phyloP scores from a whole-genome alignment of 371 early-diverging fungal genomes.

The Funneliformis caledonium region DNA sequence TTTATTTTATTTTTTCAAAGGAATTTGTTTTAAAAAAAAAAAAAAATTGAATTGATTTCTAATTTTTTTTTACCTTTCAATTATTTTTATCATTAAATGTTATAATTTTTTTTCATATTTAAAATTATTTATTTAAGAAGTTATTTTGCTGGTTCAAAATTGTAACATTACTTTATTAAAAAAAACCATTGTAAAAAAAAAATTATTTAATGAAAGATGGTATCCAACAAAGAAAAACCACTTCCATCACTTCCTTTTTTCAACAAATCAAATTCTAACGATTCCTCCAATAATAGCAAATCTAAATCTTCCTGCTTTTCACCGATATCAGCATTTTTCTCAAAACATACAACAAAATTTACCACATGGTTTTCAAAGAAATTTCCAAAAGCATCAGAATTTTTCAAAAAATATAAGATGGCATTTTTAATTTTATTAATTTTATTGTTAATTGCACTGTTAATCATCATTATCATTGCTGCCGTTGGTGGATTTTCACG shows the following conservation, averaged over 20 bases:
- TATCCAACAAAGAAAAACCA: neutral
- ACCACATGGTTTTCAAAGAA: neutral
- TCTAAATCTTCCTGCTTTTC: no score
- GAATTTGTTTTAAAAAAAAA: neutral
- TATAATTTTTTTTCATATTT: no score
- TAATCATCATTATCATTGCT: slow-evolving; percentile 13
- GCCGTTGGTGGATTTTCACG: slow-evolving; percentile 5
- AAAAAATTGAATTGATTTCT: neutral
- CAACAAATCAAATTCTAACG: neutral
- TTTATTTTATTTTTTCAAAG: neutral
- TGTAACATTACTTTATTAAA: neutral
- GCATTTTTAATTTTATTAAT: neutral
- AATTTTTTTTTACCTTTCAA: neutral
- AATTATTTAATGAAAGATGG: neutral
- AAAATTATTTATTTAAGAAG: neutral
- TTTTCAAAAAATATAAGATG: neutral
- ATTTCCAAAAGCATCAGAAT: slow-evolving; percentile 1
- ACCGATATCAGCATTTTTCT: no score
- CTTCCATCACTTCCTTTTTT: neutral
- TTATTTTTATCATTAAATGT: no score
- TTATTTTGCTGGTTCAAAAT: neutral
- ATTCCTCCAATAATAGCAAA: neutral
- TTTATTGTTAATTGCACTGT: neutral
- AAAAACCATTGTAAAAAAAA: neutral
- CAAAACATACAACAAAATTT: neutral